Conservation (phyloP, 805 yeast genomes). For the Kuraishia capsulata region DNA sequence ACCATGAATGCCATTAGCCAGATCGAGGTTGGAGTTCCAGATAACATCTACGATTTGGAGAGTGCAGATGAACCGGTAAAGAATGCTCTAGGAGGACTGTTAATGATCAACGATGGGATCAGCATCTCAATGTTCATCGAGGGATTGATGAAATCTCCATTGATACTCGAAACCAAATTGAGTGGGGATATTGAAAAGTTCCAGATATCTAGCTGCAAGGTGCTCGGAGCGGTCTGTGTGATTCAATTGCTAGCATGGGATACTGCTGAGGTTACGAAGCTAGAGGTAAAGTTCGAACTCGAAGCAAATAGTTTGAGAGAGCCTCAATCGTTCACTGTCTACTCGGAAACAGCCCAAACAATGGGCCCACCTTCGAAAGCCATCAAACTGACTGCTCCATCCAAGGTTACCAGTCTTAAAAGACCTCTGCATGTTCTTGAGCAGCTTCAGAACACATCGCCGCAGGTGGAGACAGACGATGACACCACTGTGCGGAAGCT, state of each 20-base stretch:
- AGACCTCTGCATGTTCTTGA: neutral
- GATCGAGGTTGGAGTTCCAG: neutral
- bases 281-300: neutral
- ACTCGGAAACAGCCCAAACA: no score
- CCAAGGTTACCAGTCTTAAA: no score
- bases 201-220: neutral
- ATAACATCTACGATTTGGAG: neutral
- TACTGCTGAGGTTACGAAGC: neutral
- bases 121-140: neutral
- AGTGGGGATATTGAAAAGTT: neutral
- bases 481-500: constrained; percentile 1
- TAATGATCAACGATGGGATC: neutral
- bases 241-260: neutral
- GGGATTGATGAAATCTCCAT: neutral
- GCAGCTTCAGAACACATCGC: neutral
- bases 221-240: neutral
- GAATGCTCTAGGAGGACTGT: neutral
- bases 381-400: no score
- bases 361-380: neutral
- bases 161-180: neutral
- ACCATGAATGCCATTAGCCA: neutral
- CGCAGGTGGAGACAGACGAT: neutral
- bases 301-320: no score
- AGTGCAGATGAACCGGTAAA: neutral
- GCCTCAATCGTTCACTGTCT: no score